A percentile compares a stretch with the other conserved stretches of the same genome.
phyloP scores from a whole-genome alignment of 495 filamentous ascomycete genomes.

The Penicillium coffeae region DNA sequence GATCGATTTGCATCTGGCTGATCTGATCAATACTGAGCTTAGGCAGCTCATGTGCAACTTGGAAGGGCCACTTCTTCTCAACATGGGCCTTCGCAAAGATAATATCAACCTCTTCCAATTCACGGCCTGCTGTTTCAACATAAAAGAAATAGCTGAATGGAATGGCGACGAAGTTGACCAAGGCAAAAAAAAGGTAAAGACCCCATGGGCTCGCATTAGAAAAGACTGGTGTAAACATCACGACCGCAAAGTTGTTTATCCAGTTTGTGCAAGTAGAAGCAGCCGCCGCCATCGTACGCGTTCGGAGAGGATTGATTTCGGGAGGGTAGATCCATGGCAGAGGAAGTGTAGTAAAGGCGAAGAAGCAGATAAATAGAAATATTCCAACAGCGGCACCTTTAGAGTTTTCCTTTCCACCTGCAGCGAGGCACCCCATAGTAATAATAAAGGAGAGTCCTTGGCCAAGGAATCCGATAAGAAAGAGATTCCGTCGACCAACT shows the following conservation, averaged over 20 bases:
- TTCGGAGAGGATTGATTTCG: slow-evolving; percentile 69
- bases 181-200: slow-evolving; percentile 60
- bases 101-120: slow-evolving; percentile 70
- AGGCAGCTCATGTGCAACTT: slow-evolving; percentile 30
- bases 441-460: slow-evolving; percentile 39
- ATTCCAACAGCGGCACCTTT: slow-evolving; percentile 40
- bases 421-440: slow-evolving; percentile 32
- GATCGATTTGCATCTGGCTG: slow-evolving; percentile 24
- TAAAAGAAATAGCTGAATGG: slow-evolving; percentile 66
- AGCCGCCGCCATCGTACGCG: slow-evolving; percentile 59
- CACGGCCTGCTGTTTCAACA: slow-evolving; percentile 62
- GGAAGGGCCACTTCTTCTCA: slow-evolving; percentile 36
- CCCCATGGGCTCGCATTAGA: slow-evolving; percentile 27
- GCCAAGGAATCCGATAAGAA: slow-evolving; percentile 63
- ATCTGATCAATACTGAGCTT: slow-evolving; percentile 37
- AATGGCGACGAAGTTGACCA: slow-evolving; percentile 63
- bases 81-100: slow-evolving; percentile 43
- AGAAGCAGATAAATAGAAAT: slow-evolving; percentile 39
- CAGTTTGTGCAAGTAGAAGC: slow-evolving; percentile 44
- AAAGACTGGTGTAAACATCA: slow-evolving; percentile 45
- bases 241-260: slow-evolving; percentile 46
- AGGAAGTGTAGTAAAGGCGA: slow-evolving; percentile 37
- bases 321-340: slow-evolving; percentile 73
- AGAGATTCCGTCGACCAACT: slow-evolving; percentile 68
- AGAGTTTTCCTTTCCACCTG: slow-evolving; percentile 13